These are phyloP conservation scores for Sclerotinia nivalis DNA, from an alignment of 2,329 filamentous ascomycete species.

Conservation along the genomic window DNA sequence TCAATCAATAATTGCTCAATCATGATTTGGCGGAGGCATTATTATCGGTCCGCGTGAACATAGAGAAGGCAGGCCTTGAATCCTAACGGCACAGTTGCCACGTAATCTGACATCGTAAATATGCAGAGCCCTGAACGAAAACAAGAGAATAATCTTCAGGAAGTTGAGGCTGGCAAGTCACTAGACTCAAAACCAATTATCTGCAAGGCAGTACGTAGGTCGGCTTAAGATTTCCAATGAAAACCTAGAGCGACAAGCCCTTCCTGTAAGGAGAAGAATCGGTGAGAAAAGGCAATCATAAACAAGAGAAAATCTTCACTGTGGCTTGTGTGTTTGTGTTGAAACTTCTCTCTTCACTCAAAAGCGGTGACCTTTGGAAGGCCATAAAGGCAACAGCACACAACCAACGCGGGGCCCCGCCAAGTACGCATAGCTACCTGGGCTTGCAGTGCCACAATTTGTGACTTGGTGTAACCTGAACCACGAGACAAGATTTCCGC, in stretches of 20 bases:
- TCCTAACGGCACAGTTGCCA: background rate
- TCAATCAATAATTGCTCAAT: background rate
- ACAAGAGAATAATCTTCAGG: background rate
- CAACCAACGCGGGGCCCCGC: background rate
- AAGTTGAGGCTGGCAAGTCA: conserved; percentile 10
- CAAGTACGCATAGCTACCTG: background rate
- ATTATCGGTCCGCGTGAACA: background rate
- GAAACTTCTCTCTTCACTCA: background rate
- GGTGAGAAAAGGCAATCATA: background rate
- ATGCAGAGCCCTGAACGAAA: background rate
- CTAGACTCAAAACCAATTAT: conserved; percentile 1
- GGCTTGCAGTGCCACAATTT: background rate
- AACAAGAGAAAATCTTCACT: background rate
- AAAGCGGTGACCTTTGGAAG: background rate
- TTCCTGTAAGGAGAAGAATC: background rate
- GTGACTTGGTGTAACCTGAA: background rate
- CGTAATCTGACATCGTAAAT: background rate
- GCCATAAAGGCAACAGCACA: background rate
- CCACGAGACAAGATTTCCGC: background rate
- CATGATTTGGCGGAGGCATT: background rate
- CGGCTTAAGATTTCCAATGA: background rate
- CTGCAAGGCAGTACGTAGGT: background rate
- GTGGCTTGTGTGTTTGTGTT: background rate
- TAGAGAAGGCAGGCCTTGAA: background rate
- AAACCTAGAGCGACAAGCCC: background rate